phyloP scores from a whole-genome alignment of 495 filamentous ascomycete genomes.

The Acidiella bohemica region DNA sequence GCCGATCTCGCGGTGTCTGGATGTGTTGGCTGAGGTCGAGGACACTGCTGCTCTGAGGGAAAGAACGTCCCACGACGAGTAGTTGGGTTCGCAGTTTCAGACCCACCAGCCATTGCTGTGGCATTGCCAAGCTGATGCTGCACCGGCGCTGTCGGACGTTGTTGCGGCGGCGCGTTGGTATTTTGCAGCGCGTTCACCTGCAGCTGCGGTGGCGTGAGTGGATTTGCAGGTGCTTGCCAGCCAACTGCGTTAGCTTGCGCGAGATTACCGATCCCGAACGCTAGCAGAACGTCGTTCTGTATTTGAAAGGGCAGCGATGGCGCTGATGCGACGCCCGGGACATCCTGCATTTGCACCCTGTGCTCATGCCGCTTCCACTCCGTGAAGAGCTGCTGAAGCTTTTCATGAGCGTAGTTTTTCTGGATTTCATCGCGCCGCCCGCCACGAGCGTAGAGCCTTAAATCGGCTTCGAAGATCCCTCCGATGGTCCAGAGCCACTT shows the following conservation, averaged over 20 bases:
- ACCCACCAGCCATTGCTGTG: neutral
- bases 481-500: constrained; percentile 2
- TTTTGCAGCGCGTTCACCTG: neutral
- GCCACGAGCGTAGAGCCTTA: neutral
- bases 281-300: neutral
- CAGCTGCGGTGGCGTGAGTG: neutral
- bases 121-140: too few relatives aligned
- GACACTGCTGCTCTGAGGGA: constrained; percentile 8
- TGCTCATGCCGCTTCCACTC: neutral
- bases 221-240: neutral
- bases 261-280: too few relatives aligned
- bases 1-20: constrained; percentile 22
- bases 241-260: neutral
- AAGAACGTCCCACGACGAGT: neutral
- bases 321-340: neutral
- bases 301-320: neutral
- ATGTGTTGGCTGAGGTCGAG: constrained; percentile 21
- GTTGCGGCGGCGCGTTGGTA: neutral
- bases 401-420: neutral
- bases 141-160: too few relatives aligned
- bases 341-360: neutral
- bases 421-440: neutral
- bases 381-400: neutral
- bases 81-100: neutral
- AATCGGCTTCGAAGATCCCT: neutral